Percentiles rank a stretch among this genome's conserved stretches.
Evolutionary conservation across 2,329 filamentous ascomycete genomes (phyloP).

Genomic region (Tricladium varicosporioides): DNA sequence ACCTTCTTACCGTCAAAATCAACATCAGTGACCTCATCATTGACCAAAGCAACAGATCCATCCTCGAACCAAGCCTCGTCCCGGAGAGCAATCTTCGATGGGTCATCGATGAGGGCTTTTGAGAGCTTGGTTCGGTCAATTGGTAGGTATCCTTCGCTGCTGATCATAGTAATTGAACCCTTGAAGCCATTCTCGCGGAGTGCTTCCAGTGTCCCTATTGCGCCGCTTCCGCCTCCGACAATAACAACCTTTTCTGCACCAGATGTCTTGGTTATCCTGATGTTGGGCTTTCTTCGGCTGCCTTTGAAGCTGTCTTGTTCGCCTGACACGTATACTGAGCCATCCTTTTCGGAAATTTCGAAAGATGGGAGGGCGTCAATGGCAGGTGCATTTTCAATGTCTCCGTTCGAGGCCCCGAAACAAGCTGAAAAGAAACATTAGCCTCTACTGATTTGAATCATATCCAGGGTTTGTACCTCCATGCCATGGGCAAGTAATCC

Average conservation of each 20-base stretch:
- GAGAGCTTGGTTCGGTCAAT: constrained; percentile 95
- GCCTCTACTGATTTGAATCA: not conserved
- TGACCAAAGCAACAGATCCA: constrained; percentile 54
- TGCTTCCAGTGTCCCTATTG: constrained; percentile 77
- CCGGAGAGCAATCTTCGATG: constrained; percentile 74
- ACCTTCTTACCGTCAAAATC: constrained; percentile 75
- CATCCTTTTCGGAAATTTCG: constrained; percentile 76
- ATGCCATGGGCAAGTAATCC: constrained; percentile 94
- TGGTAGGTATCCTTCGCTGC: constrained; percentile 78
- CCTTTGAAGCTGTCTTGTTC: constrained; percentile 77
- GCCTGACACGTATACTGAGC: constrained; percentile 79
- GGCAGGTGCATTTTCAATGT: constrained; percentile 92
- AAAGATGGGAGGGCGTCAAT: constrained; percentile 84
- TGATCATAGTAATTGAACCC: constrained; percentile 78
- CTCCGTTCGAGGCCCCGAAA: constrained; percentile 85
- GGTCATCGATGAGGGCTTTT: constrained; percentile 84
- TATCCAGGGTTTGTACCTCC: constrained; percentile 61
- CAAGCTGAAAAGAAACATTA: constrained; percentile 60
- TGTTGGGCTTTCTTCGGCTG: constrained; percentile 69
- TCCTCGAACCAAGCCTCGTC: constrained; percentile 73
- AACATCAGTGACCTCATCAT: constrained; percentile 67
- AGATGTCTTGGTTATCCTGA: constrained; percentile 61
- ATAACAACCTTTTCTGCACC: constrained; percentile 70
- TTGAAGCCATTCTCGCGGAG: constrained; percentile 79
- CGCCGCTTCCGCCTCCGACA: constrained; percentile 83